Conservation (phyloP, 1,284 basidiomycete species). For the Rugosomyces carneus region DNA sequence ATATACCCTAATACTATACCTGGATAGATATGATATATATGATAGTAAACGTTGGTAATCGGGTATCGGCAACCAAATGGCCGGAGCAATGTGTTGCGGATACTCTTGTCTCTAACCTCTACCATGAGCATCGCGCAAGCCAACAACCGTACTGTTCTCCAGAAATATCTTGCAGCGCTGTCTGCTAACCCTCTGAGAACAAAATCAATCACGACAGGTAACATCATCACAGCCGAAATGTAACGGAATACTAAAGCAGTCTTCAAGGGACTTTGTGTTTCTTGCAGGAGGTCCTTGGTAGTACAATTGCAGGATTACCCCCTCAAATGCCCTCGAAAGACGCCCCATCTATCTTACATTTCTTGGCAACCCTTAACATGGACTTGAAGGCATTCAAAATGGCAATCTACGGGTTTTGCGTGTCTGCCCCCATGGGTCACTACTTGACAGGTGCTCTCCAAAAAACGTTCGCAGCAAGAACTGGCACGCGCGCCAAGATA, state of each 20-base stretch:
- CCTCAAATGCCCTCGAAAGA: slow-evolving; percentile 44
- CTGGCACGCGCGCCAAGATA: slow-evolving; percentile 61
- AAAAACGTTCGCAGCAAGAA: slow-evolving; percentile 71
- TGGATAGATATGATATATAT: no score
- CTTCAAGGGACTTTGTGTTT: slow-evolving; percentile 61
- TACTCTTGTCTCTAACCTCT: neutral
- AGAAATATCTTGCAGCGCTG: slow-evolving; percentile 60
- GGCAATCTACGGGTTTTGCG: slow-evolving; percentile 76
- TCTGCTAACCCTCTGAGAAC: slow-evolving; percentile 64
- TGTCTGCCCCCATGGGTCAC: slow-evolving; percentile 83
- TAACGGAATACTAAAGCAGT: slow-evolving; percentile 1
- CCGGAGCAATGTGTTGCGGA: slow-evolving; percentile 4
- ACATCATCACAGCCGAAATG: slow-evolving; percentile 6
- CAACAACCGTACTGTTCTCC: slow-evolving; percentile 46
- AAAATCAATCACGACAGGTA: slow-evolving; percentile 67
- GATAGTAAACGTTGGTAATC: no score
- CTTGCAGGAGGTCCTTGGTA: slow-evolving; percentile 76
- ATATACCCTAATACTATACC: slow-evolving; percentile 25
- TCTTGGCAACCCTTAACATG: slow-evolving; percentile 52
- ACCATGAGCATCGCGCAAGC: slow-evolving; percentile 18
- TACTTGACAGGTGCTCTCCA: slow-evolving; percentile 68
- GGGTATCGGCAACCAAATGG: slow-evolving; percentile 11
- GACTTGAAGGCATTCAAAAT: slow-evolving; percentile 71
- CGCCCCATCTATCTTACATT: slow-evolving; percentile 45
- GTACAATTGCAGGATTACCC: slow-evolving; percentile 58